Conservation (phyloP, 2,329 filamentous ascomycete genomes). For the Phialophora verrucosa region DNA sequence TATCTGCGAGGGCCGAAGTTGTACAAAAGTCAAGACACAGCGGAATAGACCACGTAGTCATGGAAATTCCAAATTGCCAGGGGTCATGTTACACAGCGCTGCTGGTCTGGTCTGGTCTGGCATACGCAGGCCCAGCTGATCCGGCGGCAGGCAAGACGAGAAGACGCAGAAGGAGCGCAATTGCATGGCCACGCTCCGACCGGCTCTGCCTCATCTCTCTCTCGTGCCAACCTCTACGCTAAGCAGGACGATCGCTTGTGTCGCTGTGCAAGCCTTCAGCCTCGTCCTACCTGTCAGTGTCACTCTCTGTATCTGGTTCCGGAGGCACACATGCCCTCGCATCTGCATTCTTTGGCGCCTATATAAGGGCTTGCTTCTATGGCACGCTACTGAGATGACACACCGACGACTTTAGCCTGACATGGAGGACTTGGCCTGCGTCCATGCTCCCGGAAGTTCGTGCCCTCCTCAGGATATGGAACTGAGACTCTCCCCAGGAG, state of each 20-base stretch:
- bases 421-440: not conserved
- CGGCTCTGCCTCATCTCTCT: not conserved
- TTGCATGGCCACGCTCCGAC: not conserved
- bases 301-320: not conserved
- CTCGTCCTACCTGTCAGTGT: not conserved
- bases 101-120: constrained; percentile 16
- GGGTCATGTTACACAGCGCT: constrained; percentile 28
- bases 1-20: constrained; percentile 5
- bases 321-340: not conserved
- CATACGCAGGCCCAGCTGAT: not conserved
- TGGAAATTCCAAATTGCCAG: constrained; percentile 31
- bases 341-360: not conserved
- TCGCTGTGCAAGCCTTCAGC: not conserved
- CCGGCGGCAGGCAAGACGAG: not conserved
- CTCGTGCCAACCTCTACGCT: not conserved
- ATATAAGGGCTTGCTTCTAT: not conserved
- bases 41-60: constrained; percentile 26
- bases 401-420: not conserved
- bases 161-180: not conserved
- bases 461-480: not conserved
- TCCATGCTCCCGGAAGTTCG: not conserved
- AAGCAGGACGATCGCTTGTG: not conserved
- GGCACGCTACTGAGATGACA: not conserved
- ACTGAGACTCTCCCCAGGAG: not conserved
- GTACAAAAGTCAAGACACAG: constrained; percentile 15